These are phyloP conservation scores for Dactylellina sp. DNA, from an alignment of 2,329 filamentous ascomycete species.

Conservation along the genomic window DNA sequence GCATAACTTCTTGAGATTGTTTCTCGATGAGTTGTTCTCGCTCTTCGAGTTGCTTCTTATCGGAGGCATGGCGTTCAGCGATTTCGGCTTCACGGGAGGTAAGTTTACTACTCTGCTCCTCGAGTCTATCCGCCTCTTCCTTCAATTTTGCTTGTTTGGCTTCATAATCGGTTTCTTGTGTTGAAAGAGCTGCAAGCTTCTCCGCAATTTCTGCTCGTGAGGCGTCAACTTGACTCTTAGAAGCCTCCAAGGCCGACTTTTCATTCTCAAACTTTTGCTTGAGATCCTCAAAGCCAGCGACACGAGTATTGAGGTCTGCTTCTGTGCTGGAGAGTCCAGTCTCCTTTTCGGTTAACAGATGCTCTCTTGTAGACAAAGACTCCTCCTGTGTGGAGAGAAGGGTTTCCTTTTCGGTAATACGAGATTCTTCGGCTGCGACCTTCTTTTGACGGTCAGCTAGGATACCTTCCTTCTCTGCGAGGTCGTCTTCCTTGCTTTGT, in stretches of 20 bases:
- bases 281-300: constrained; percentile 19
- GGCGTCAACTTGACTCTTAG: background rate
- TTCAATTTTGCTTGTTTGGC: constrained; percentile 16
- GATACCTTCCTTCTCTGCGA: constrained; percentile 18
- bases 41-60: constrained; percentile 10
- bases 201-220: constrained; percentile 15
- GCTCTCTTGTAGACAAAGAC: constrained; percentile 7
- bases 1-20: constrained; percentile 4
- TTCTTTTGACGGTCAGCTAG: constrained; percentile 24
- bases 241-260: constrained; percentile 5
- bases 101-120: constrained; percentile 13
- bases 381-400: constrained; percentile 33
- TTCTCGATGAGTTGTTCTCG: constrained; percentile 11
- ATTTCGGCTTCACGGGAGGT: constrained; percentile 18
- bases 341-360: constrained; percentile 21
- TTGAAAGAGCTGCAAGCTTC: constrained; percentile 10
- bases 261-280: constrained; percentile 27
- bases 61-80: constrained; percentile 13
- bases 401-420: constrained; percentile 22
- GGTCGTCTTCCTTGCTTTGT: constrained; percentile 17
- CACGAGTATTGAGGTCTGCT: constrained; percentile 17
- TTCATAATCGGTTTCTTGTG: constrained; percentile 8
- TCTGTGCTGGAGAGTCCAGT: constrained; percentile 2
- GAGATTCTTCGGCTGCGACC: constrained; percentile 15
- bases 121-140: constrained; percentile 13